phyloP scores from a whole-genome alignment of 768 basidiomycete species.

The Lentinula boryana region DNA sequence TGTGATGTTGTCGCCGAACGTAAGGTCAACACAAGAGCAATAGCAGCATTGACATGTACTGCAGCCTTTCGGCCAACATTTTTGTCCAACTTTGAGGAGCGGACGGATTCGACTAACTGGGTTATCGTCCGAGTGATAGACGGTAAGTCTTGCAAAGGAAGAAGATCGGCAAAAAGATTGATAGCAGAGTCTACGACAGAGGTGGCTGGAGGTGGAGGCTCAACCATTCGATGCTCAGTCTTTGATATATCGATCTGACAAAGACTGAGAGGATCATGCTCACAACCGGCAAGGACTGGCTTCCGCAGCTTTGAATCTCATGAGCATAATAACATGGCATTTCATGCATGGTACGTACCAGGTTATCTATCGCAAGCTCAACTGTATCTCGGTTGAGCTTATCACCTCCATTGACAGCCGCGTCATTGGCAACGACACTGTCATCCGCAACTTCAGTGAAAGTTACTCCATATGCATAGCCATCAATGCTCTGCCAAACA shows the following conservation, averaged over 20 bases:
- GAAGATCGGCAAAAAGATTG: constrained; percentile 74
- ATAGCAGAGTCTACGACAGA: constrained; percentile 86
- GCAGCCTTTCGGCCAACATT: constrained; percentile 86
- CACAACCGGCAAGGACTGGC: constrained; percentile 78
- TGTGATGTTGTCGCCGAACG: constrained; percentile 46
- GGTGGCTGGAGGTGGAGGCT: constrained; percentile 72
- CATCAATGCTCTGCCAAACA: constrained; percentile 84
- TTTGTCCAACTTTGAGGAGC: constrained; percentile 77
- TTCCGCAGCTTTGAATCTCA: constrained; percentile 47
- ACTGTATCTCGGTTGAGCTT: constrained; percentile 72
- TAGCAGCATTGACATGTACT: constrained; percentile 70
- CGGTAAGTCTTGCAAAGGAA: constrained; percentile 70
- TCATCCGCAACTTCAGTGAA: constrained; percentile 51
- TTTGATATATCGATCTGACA: constrained; percentile 46
- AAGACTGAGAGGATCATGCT: constrained; percentile 77
- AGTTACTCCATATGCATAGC: constrained; percentile 89
- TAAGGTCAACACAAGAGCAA: constrained; percentile 69
- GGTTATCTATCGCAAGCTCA: constrained; percentile 70
- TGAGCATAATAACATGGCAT: not conserved
- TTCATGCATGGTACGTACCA: constrained; percentile 37
- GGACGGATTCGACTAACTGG: constrained; percentile 57
- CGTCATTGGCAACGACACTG: constrained; percentile 25
- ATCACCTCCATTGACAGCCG: constrained; percentile 31
- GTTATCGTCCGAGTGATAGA: constrained; percentile 49
- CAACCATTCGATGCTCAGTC: constrained; percentile 40